Evolutionary conservation across 139 green algal genomes (phyloP).

Genomic region (Edaphochlamys debaryana): DNA sequence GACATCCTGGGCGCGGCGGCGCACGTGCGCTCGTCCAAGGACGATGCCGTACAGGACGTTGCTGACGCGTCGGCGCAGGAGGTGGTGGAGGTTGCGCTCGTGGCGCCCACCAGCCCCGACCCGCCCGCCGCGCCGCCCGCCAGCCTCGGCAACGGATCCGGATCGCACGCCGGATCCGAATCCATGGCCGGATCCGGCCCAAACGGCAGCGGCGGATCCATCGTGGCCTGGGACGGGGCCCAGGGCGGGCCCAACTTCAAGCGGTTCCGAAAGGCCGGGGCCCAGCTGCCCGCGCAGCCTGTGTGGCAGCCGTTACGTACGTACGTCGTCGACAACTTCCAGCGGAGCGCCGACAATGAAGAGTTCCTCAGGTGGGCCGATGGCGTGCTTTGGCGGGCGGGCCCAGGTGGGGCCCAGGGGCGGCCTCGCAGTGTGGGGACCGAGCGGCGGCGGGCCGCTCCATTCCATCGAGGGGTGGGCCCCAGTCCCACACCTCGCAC

Average conservation of each 20-base stretch:
- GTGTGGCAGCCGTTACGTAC: background rate
- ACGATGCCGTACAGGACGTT: background rate
- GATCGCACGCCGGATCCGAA: no score
- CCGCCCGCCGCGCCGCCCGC: no score
- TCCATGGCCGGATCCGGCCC: no score
- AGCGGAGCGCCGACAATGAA: background rate
- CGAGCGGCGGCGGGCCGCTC: no score
- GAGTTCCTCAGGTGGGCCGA: slow-evolving; percentile 4
- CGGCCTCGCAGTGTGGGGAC: no score
- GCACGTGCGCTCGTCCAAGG: background rate
- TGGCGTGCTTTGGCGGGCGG: no score
- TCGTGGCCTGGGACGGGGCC: background rate
- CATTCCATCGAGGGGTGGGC: no score
- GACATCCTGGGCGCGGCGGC: background rate
- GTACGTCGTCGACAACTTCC: slow-evolving; percentile 25
- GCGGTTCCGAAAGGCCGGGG: slow-evolving; percentile 20
- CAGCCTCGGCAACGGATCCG: no score
- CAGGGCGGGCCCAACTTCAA: slow-evolving; percentile 13
- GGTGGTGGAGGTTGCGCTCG: slow-evolving; percentile 15
- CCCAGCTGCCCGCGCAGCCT: background rate
- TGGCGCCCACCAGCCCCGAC: background rate
- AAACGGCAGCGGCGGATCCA: background rate
- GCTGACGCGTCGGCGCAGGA: slow-evolving; percentile 25
- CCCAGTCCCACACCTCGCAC: no score
- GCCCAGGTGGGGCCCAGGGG: no score